These are phyloP conservation scores for Aspergillus funiculosus DNA, from an alignment of 495 filamentous ascomycete genomes.

Conservation along the genomic window DNA sequence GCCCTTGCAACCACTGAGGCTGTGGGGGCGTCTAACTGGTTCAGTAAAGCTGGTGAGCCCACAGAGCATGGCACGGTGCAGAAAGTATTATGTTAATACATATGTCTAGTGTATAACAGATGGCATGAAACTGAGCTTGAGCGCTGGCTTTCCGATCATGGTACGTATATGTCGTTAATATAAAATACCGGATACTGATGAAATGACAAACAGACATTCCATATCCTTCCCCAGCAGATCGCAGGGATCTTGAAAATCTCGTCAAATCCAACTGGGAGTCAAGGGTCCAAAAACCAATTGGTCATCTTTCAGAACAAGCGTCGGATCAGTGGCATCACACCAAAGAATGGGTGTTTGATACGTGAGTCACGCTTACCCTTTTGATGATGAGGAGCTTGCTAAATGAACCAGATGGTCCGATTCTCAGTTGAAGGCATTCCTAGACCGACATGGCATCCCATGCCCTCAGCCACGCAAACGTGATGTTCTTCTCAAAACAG, in stretches of 20 bases:
- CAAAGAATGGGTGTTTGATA: constrained; percentile 92
- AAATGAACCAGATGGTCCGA: constrained; percentile 62
- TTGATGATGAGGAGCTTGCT: constrained; percentile 7
- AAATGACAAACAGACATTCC: constrained; percentile 71
- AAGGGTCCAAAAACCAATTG: constrained; percentile 63
- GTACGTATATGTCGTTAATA: constrained; percentile 14
- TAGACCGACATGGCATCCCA: constrained; percentile 81
- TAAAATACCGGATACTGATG: constrained; percentile 13
- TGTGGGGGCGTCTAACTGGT: constrained; percentile 69
- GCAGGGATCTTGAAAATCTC: constrained; percentile 74
- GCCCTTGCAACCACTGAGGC: constrained; percentile 61
- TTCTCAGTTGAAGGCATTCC: constrained; percentile 84
- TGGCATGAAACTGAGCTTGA: constrained; percentile 98
- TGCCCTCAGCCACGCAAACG: constrained; percentile 74
- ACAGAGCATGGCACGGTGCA: neutral
- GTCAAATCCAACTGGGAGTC: constrained; percentile 85
- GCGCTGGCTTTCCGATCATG: constrained; percentile 90
- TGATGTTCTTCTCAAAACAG: constrained; percentile 70
- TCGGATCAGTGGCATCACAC: constrained; percentile 63
- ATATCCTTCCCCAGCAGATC: constrained; percentile 76
- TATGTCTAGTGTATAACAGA: constrained; percentile 78
- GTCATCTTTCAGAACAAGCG: constrained; percentile 67
- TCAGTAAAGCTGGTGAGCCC: constrained; percentile 73
- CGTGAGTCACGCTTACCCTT: constrained; percentile 46
- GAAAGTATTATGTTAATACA: neutral